phyloP scores from a whole-genome alignment of 768 basidiomycete species.

The Trametes elegans region DNA sequence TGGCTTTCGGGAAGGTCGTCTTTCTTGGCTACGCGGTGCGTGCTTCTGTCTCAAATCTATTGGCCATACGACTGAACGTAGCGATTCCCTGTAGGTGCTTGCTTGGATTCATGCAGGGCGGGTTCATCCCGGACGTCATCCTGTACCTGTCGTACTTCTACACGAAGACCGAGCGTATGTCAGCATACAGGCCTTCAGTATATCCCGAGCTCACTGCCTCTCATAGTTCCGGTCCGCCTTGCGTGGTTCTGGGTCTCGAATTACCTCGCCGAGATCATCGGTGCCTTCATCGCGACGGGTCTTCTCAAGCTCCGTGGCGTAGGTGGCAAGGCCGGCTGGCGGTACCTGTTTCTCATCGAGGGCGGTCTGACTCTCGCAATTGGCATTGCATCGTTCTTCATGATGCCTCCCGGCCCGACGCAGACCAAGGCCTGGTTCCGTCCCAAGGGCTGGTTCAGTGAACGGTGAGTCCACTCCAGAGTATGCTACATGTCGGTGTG shows the following conservation, averaged over 20 bases:
- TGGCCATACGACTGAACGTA: not conserved
- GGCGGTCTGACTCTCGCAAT: constrained; percentile 49
- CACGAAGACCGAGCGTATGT: constrained; percentile 52
- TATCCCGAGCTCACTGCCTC: not conserved
- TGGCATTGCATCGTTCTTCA: constrained; percentile 50
- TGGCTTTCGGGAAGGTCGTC: constrained; percentile 52
- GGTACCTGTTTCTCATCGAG: constrained; percentile 58
- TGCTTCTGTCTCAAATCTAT: not conserved
- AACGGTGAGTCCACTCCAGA: constrained; percentile 39
- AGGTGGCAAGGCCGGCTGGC: constrained; percentile 53
- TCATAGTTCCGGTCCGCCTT: constrained; percentile 58
- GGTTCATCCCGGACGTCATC: constrained; percentile 63
- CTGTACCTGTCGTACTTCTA: constrained; percentile 68
- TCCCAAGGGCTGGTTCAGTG: constrained; percentile 65
- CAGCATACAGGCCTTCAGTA: not conserved
- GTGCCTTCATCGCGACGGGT: constrained; percentile 65
- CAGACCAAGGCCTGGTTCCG: constrained; percentile 60
- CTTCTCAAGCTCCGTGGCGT: constrained; percentile 54
- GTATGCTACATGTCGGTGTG: too few species aligned
- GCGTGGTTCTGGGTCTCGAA: constrained; percentile 69
- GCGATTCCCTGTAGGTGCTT: constrained; percentile 37
- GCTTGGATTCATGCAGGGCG: constrained; percentile 61
- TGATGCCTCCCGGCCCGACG: constrained; percentile 63
- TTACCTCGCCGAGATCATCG: constrained; percentile 51
- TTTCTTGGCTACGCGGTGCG: constrained; percentile 53